Base-by-base conservation (phyloP, 345 rosid genomes). In the Citrus medica region DNA sequence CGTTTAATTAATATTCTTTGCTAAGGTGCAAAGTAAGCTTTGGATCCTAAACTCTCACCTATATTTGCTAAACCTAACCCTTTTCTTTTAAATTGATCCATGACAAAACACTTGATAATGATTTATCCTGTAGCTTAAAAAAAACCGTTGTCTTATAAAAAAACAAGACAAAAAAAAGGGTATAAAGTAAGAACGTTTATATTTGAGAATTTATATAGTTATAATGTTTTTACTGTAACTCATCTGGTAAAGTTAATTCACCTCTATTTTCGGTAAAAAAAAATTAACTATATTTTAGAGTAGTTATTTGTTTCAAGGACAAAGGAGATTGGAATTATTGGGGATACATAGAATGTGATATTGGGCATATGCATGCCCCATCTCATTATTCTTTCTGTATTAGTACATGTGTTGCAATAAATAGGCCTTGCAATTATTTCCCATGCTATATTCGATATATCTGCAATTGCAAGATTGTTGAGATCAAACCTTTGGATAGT, bases 331-430 rank as follows among this genome's bases (percentile, higher is more conserved):
- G 76, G 66, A 84, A 80, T 84, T 80, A 80, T 79, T 74, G 77
- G 35, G 73, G 84, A 84, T 78, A 55, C 81, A 79, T 22, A 80
- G 38, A 46, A n/a, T 51, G 66, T 75, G 78, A 40, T 40, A 61
- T 22, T 62, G 71, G 16, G 68, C 16, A 74, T 70, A 74, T 70
- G 69, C 12, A 80, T 64, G 87, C 79, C 89, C 81, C 83, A 79
- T 80, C 84, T 67, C 76, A 80, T 79, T 80, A 67, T 77, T 80
- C 80, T 74, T 64, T 2, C 25, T 71, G 37, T 25, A 35, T 35
- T 59, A 12, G 46, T 56, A 33, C 40, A 16, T 46, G 67, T 35
- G 58, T 79, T 17, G 30, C 63, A 79, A 74, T 74, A 46, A 79
- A 70, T 77, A 51, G 9, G 35, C 17, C 13, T 53, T n/a, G 56